Conservation (phyloP, 257 asterid genomes). For the Primulina eburnea region DNA sequence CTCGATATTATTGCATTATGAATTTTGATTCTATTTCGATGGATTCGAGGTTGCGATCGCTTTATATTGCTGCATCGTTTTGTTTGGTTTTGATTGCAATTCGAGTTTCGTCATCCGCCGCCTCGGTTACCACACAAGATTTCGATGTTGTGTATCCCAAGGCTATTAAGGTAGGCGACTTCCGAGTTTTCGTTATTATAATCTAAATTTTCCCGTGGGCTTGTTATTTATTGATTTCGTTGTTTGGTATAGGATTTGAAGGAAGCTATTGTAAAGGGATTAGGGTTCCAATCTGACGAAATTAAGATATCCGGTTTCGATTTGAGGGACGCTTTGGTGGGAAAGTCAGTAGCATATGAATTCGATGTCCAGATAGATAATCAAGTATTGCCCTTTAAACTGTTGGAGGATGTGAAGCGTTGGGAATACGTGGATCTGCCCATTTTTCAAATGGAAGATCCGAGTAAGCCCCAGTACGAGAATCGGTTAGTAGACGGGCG, state of each 20-base stretch:
- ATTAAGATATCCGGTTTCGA: slow-evolving; percentile 80
- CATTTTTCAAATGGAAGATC: slow-evolving; percentile 57
- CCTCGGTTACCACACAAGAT: slow-evolving; percentile 36
- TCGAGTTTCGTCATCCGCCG: slow-evolving; percentile 32
- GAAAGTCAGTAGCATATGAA: slow-evolving; percentile 84
- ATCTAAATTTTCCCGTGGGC: neutral
- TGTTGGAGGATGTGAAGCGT: slow-evolving; percentile 84
- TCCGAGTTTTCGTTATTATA: neutral
- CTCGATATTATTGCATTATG: neutral
- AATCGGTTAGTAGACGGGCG: slow-evolving; percentile 54
- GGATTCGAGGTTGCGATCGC: slow-evolving; percentile 33
- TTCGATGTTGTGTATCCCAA: slow-evolving; percentile 46
- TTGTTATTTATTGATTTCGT: neutral
- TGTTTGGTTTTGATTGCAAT: slow-evolving; percentile 34
- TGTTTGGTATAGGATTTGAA: slow-evolving; percentile 58
- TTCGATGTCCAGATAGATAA: slow-evolving; percentile 88
- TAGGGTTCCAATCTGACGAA: slow-evolving; percentile 81
- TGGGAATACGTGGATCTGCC: slow-evolving; percentile 96
- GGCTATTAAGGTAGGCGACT: slow-evolving; percentile 64
- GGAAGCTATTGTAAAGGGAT: slow-evolving; percentile 86
- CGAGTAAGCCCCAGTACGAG: slow-evolving; percentile 34
- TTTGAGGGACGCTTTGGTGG: slow-evolving; percentile 78
- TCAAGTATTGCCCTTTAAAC: slow-evolving; percentile 75
- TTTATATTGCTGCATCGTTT: slow-evolving; percentile 10
- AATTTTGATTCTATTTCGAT: slow-evolving; percentile 15